Evolutionary conservation across 306 rosid genomes (phyloP), one percentile per base, ranked within the genome.

Genomic region (Oemleria cerasiformis): DNA sequence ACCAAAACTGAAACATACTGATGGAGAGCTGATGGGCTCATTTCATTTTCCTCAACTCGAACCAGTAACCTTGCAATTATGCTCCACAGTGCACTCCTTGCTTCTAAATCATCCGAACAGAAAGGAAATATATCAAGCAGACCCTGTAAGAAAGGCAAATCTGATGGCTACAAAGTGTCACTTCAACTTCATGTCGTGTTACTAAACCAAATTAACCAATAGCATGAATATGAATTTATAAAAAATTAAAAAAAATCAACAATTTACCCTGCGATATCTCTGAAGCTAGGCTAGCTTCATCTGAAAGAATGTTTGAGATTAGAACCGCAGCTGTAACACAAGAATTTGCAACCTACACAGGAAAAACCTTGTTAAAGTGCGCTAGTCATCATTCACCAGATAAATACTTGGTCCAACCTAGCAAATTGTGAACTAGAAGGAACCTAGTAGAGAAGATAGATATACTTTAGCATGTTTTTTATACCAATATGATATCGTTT

Each of bases 81-180:
- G 72, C 77, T 93, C 98, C 98, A 93, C 23, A 88, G 71, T 72
- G 98, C 97, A 82, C 88, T 88, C 70, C 91, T 87, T 59, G 92
- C 96, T 84, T 88, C 98, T 71, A 74, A 57, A 76, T 93, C 98
- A 54, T 86, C 89, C 81, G 90, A 85, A 80, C 89, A 87, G 70
- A 86, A 91, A 80, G 96, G 86, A 78, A 94, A 94, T 67, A 86
- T 70, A 63, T 94, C 98, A 70, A 94, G 88, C 78, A 94, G 83
- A 73, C 97, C 91, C 79, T 71, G 96, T 42, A 94, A 72, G 60
- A 94, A 83, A 68, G 56, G 8, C 59, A 81, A 72, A 87, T 94
- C 97, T 91, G 66, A 80, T 60, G 57, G 73, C 50, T 30, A 60
- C 54, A 72, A 63, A 73, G 77, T 25, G 80, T 78, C 75, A 85